These are phyloP conservation scores for Hypoxylon sp. DNA, from an alignment of 2,329 filamentous ascomycete genomes.

Conservation along the genomic window DNA sequence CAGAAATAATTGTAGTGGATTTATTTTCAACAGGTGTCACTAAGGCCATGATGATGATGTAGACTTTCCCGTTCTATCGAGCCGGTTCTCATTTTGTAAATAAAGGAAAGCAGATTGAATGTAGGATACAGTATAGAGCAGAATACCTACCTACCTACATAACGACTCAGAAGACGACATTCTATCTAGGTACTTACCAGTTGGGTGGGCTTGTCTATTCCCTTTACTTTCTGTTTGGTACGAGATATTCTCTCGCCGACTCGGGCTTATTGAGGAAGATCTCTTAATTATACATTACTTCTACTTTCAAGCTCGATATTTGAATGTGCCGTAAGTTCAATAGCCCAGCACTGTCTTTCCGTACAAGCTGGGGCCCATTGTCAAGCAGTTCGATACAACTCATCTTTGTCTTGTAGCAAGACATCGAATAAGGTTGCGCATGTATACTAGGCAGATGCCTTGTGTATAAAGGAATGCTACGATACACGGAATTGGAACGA, in stretches of 20 bases:
- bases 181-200: background rate
- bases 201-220: background rate
- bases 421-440: background rate
- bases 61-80: background rate
- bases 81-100: slow-evolving; percentile 1
- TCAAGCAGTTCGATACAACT: background rate
- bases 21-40: background rate
- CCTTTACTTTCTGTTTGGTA: background rate
- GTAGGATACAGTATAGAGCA: slow-evolving; percentile 23
- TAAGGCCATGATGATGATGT: no score
- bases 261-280: background rate
- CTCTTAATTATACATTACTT: background rate
- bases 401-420: background rate
- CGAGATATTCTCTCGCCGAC: no score
- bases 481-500: background rate
- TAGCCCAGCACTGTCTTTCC: background rate
- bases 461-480: background rate
- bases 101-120: slow-evolving; percentile 14
- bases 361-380: background rate
- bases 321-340: background rate
- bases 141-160: slow-evolving; percentile 18
- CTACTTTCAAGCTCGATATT: background rate
- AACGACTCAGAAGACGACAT: slow-evolving; percentile 15
- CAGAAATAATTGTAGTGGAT: slow-evolving; percentile 32
- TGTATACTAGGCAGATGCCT: background rate